Conservation (phyloP, 768 basidiomycete species). For the Tulasnella calospora region DNA sequence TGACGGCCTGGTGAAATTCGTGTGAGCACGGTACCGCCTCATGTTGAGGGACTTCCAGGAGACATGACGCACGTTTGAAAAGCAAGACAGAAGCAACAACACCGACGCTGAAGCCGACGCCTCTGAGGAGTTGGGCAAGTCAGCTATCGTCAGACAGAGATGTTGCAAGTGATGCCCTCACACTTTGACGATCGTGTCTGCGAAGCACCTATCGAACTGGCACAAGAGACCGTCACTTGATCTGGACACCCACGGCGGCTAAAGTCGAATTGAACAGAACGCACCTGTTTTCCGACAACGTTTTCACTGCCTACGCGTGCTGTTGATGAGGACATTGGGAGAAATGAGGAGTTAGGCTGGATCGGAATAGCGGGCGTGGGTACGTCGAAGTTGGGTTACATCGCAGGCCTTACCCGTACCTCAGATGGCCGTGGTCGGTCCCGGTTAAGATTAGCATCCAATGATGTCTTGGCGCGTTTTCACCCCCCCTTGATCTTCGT, state of each 20-base stretch:
- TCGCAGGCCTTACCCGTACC: background rate
- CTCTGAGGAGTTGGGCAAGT: conserved; percentile 44
- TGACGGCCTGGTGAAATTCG: conserved; percentile 61
- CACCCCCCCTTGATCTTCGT: background rate
- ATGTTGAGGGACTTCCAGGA: background rate
- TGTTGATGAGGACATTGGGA: conserved; percentile 13
- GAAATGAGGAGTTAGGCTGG: background rate
- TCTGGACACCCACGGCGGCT: background rate
- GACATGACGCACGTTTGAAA: conserved; percentile 67
- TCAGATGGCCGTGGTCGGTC: background rate
- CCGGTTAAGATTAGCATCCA: conserved; percentile 9
- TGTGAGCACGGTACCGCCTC: conserved; percentile 1
- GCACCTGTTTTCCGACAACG: conserved; percentile 18
- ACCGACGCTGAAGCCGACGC: conserved; percentile 83
- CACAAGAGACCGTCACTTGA: background rate
- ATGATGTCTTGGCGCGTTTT: conserved; percentile 7
- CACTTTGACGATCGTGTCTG: conserved; percentile 84
- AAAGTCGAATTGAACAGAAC: background rate
- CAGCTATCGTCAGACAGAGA: background rate
- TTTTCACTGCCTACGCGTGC: conserved; percentile 20
- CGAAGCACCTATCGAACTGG: conserved; percentile 44
- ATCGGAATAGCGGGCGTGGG: conserved; percentile 1
- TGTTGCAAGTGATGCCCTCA: conserved; percentile 40
- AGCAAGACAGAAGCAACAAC: conserved; percentile 85
- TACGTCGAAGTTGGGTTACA: background rate